A percentile compares a stretch with the other conserved stretches of the same genome.
Conservation (phyloP, 768 basidiomycete genomes). For the Goffeauzyma gilvescens region DNA sequence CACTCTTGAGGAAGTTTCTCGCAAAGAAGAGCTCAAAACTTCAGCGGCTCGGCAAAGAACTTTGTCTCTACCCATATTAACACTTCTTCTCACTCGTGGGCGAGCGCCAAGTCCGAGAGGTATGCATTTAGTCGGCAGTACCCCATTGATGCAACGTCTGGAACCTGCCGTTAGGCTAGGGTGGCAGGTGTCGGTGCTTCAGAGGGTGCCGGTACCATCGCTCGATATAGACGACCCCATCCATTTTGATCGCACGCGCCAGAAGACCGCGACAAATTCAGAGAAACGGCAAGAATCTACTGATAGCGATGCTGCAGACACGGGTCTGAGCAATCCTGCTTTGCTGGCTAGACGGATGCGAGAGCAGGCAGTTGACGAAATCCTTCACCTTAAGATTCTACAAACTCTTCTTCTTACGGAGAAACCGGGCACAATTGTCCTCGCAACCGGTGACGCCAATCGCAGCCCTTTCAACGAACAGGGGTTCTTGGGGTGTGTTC, state of each 20-base stretch:
- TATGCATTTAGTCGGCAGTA: slow-evolving; percentile 27
- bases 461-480: slow-evolving; percentile 81
- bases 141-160: slow-evolving; percentile 24
- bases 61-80: slow-evolving; percentile 24
- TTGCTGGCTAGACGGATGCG: slow-evolving; percentile 27
- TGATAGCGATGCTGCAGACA: not conserved
- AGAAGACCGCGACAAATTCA: slow-evolving; percentile 3
- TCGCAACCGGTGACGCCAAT: slow-evolving; percentile 87
- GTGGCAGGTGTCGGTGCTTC: slow-evolving; percentile 27
- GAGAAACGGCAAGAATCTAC: not conserved
- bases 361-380: slow-evolving; percentile 88
- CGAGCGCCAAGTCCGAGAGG: slow-evolving; percentile 17
- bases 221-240: slow-evolving; percentile 19
- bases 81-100: slow-evolving; percentile 26
- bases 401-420: slow-evolving; percentile 52
- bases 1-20: slow-evolving; percentile 3
- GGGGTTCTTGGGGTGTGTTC: slow-evolving; percentile 73
- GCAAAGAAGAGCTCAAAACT: slow-evolving; percentile 15
- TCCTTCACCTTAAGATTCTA: slow-evolving; percentile 77
- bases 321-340: not conserved
- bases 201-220: slow-evolving; percentile 18
- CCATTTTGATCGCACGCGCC: slow-evolving; percentile 14
- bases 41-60: too few relatives aligned
- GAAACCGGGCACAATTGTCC: slow-evolving; percentile 49
- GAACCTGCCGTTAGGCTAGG: slow-evolving; percentile 25